These are phyloP conservation scores for Tetrastigma voinierianum DNA, from an alignment of 164 flowering plant species.

Conservation along the genomic window DNA sequence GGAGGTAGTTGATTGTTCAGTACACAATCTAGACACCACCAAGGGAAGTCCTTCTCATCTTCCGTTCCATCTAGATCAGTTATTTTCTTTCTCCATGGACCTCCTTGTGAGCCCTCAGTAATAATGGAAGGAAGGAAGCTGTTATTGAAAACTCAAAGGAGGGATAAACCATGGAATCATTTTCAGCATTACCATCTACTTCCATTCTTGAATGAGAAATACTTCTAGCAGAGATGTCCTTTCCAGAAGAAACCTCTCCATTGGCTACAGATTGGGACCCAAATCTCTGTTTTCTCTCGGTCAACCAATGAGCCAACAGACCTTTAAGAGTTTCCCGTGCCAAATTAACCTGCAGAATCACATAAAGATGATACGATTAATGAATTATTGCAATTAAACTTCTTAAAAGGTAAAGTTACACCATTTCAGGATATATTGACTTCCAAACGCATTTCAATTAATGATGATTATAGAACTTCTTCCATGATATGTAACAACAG, in stretches of 20 bases:
- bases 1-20: conserved; percentile 87
- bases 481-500: too few relatives aligned
- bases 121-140: conserved; percentile 79
- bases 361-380: background rate
- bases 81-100: conserved; percentile 96
- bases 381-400: background rate
- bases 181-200: conserved; percentile 70
- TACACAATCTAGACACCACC: conserved; percentile 97
- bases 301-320: conserved; percentile 75
- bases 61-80: conserved; percentile 92
- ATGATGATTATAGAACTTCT: too few relatives aligned
- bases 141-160: conserved; percentile 91
- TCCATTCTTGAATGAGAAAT: conserved; percentile 67
- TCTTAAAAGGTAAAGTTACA: background rate
- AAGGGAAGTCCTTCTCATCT: conserved; percentile 93
- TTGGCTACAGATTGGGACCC: conserved; percentile 68
- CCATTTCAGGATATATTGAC: too few relatives aligned
- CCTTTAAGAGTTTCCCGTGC: conserved; percentile 98
- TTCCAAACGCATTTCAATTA: too few relatives aligned
- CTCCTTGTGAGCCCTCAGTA: conserved; percentile 97
- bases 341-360: conserved; percentile 74
- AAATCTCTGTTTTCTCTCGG: conserved; percentile 63
- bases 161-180: conserved; percentile 72
- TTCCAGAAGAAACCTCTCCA: conserved; percentile 70
- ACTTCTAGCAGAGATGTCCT: conserved; percentile 50